Conservation (phyloP, 2,329 filamentous ascomycete genomes). For the Sporothrix mexicana region DNA sequence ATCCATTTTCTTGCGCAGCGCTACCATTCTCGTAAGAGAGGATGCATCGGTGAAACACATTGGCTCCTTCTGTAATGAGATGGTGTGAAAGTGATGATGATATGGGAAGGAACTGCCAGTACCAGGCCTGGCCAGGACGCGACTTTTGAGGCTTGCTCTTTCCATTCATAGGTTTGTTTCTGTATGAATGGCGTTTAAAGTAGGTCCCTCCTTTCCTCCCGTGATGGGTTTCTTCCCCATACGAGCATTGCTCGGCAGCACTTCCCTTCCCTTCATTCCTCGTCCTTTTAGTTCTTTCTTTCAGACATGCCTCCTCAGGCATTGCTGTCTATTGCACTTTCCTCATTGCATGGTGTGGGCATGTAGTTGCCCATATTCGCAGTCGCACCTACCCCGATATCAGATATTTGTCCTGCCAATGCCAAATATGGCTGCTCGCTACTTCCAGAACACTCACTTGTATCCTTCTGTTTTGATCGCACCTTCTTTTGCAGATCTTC, state of each 20-base stretch:
- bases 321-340: neutral
- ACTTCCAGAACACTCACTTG: neutral
- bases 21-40: too few relatives aligned
- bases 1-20: too few relatives aligned
- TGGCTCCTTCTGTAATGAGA: neutral
- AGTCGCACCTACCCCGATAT: neutral
- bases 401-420: neutral
- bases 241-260: neutral
- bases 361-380: neutral
- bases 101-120: neutral
- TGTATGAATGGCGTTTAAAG: neutral
- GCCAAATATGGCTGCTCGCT: neutral
- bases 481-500: slow-evolving; percentile 1
- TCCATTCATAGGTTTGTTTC: neutral
- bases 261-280: neutral
- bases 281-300: too few relatives aligned
- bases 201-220: neutral
- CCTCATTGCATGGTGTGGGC: neutral
- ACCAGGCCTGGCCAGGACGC: neutral
- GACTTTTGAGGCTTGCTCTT: neutral
- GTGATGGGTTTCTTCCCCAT: neutral
- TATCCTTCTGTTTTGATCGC: slow-evolving; percentile 22
- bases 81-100: neutral
- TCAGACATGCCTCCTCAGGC: too few relatives aligned
- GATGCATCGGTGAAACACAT: too few relatives aligned